These are phyloP conservation scores for Penicillium sp. DNA, from an alignment of 2,329 filamentous ascomycete genomes.

Conservation along the genomic window DNA sequence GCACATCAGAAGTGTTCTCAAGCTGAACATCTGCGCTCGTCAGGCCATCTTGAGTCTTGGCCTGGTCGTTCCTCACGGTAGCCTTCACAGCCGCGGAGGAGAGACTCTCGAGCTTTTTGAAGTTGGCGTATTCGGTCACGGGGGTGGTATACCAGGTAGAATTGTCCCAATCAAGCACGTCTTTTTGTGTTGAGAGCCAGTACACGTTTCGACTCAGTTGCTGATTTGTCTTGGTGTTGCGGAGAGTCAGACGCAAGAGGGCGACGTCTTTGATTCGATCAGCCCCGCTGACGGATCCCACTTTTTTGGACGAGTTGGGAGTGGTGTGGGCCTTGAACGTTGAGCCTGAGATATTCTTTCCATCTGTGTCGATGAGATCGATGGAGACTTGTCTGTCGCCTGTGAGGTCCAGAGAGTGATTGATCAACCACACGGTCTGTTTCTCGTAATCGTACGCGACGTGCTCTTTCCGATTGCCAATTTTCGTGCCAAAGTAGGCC, in stretches of 20 bases:
- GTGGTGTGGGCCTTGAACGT: conserved; percentile 31
- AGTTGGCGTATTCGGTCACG: conserved; percentile 47
- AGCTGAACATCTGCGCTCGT: conserved; percentile 36
- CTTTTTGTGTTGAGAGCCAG: conserved; percentile 47
- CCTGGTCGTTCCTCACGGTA: conserved; percentile 7
- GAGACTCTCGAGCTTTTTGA: conserved; percentile 42
- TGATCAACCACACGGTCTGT: conserved; percentile 47
- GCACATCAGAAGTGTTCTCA: conserved; percentile 48
- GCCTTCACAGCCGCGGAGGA: conserved; percentile 34
- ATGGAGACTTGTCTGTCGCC: conserved; percentile 43
- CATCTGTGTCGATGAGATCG: conserved; percentile 47
- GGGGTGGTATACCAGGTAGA: conserved; percentile 58
- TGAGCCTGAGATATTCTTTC: conserved; percentile 37
- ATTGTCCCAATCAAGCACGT: conserved; percentile 50
- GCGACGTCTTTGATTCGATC: conserved; percentile 38
- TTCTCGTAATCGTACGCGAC: conserved; percentile 51
- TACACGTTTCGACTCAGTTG: conserved; percentile 55
- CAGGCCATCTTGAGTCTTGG: conserved; percentile 1
- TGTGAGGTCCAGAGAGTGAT: conserved; percentile 42
- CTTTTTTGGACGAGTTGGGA: conserved; percentile 43
- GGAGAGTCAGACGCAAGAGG: conserved; percentile 49
- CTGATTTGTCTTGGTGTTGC: conserved; percentile 20
- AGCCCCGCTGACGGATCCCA: conserved; percentile 30
- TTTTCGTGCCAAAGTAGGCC: conserved; percentile 55
- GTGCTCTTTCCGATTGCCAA: conserved; percentile 47